These are phyloP conservation scores for Endocalyx cinctus DNA, from an alignment of 2,329 filamentous ascomycete species.

Conservation along the genomic window DNA sequence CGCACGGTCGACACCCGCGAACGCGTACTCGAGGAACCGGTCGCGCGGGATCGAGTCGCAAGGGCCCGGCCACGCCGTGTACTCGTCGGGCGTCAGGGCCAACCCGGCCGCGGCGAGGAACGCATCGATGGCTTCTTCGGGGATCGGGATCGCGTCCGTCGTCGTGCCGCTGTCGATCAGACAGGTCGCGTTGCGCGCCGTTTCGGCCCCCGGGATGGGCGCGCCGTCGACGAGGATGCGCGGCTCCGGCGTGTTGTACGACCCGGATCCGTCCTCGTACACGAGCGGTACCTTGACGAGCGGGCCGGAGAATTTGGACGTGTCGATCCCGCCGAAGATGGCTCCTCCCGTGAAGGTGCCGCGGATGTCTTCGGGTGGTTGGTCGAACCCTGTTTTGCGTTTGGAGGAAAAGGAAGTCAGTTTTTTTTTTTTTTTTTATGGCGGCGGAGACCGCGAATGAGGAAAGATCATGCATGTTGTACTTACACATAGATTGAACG, in stretches of 20 bases:
- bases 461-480: no score
- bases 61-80: constrained; percentile 20
- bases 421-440: no score
- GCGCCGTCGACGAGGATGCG: constrained; percentile 18
- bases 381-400: no score
- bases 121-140: constrained; percentile 1
- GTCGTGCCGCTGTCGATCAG: constrained; percentile 28
- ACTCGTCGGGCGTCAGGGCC: constrained; percentile 9
- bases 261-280: constrained; percentile 4
- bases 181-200: constrained; percentile 12
- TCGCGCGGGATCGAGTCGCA: constrained; percentile 25
- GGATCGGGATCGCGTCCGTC: constrained; percentile 18
- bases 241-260: constrained; percentile 18
- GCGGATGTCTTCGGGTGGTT: constrained; percentile 14
- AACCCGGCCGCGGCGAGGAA: constrained; percentile 18
- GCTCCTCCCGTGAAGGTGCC: constrained; percentile 24
- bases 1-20: constrained; percentile 16
- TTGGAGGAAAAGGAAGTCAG: no score
- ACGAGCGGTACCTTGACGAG: constrained; percentile 24
- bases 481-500: constrained; percentile 28
- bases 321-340: constrained; percentile 30
- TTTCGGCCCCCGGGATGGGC: constrained; percentile 11
- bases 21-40: constrained; percentile 20
- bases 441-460: no score
- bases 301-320: constrained; percentile 26